Evolutionary conservation across 2,329 filamentous ascomycete genomes (phyloP).

Genomic region (Penicillium oxalicum): DNA sequence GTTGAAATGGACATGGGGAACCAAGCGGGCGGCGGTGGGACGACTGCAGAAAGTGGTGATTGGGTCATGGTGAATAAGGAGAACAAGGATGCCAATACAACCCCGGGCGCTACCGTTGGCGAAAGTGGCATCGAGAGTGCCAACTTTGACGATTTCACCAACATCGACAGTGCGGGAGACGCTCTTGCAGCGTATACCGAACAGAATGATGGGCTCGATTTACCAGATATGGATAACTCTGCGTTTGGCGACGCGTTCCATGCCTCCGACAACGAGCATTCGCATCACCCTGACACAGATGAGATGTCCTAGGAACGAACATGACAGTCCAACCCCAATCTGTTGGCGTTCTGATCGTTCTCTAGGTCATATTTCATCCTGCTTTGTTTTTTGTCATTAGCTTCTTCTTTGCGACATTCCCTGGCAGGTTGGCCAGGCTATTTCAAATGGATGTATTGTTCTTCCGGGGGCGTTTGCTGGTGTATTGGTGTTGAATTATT

Average conservation of each 20-base stretch:
- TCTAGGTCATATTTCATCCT: conserved; percentile 9
- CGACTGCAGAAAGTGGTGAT: conserved; percentile 53
- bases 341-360: conserved; percentile 9
- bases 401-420: no score
- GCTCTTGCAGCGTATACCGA: conserved; percentile 63
- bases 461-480: conserved; percentile 2
- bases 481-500: conserved; percentile 7
- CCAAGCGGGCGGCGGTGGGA: conserved; percentile 32
- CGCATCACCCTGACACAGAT: conserved; percentile 36
- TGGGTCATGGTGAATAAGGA: conserved; percentile 71
- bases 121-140: conserved; percentile 32
- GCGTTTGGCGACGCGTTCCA: conserved; percentile 82
- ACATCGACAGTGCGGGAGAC: conserved; percentile 62
- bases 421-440: no score
- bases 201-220: conserved; percentile 48
- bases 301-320: conserved; percentile 32
- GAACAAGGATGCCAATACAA: conserved; percentile 38
- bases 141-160: conserved; percentile 45
- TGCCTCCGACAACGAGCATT: conserved; percentile 44
- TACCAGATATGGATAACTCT: conserved; percentile 67
- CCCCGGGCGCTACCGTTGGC: conserved; percentile 9
- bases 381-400: background rate
- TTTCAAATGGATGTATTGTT: no score
- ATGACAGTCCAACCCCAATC: background rate
- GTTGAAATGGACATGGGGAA: conserved; percentile 52